Evolutionary conservation across 306 rosid genomes (phyloP), one percentile per base, ranked within the genome.

Genomic region (Sophora flavescens): DNA sequence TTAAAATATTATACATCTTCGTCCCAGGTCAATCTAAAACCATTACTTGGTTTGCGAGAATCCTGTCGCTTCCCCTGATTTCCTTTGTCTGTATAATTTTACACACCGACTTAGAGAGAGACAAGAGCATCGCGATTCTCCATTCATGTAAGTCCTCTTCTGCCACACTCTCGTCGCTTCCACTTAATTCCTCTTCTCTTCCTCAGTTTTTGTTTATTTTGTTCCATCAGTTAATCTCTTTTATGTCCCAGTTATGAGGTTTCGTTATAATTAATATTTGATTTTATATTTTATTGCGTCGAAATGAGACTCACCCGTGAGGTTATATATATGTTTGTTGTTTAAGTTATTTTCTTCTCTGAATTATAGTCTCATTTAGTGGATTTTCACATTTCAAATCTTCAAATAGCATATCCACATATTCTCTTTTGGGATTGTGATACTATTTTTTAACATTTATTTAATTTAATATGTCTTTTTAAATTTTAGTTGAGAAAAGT

Each of bases 341-440:
- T 30, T 44, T 22, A 5, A 14, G 22, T 28, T 28, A 28, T 50
- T 50, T 0, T 50, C n/a, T 50, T 14, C 56, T n/a, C 56, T 5
- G 22, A 28, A 16, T 32, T 13, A 22, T 30, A 33, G 17, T 22
- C 16, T 74, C 33, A 61, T 74, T 47, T 61, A 3, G 50, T 33
- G 70, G n/a, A 47, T 48, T 76, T 76, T 70, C 65, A 62, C 64
- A 18, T 63, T 73, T 48, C 63, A 17, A 80, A 72, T 45, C 79
- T 63, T 63, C 68, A 28, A 70, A 8, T 63, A 38, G 11, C 44
- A 4, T 22, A 42, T 57, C 22, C 15, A 13, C 26, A 22, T 45
- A 56, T 4, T 13, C 0, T 61, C 2, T 50, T 36, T 38, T 51
- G 64, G 22, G 30, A 51, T 44, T 60, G 16, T 13, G 56, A n/a